Evolutionary conservation across 805 yeast species (phyloP), one percentile per base, ranked within the genome.

Genomic region (Cyberlindnera saturnus): DNA sequence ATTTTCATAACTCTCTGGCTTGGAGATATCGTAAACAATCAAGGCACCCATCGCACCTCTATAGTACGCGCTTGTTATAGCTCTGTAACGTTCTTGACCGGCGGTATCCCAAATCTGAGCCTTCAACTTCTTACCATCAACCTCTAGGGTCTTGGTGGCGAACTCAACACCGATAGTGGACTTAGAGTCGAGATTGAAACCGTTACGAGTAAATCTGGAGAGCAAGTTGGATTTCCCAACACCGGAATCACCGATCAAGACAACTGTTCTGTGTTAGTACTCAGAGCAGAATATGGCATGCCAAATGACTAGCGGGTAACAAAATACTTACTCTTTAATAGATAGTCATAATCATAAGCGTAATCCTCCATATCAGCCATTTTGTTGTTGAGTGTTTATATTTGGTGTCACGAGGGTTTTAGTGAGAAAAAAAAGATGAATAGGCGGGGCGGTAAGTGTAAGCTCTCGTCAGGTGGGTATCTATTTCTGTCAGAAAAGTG

Each of bases 31-130:
- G 67, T 91, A 91, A 50, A 91, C 96, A 45, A 91, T 84, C 57
- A 91, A 74, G 4, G 98, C 98, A 47, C 99, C 99, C 42, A 90
- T 96, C 1, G 99, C 98, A 34, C 98, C 99, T 62, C 99, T 78
- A 65, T 91, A 91, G 69, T 91, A 91, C 6, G 98, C 98, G 44
- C 93, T 82, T 29, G 99, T 93, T 64, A 91, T 91, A 36, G 99
- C 98, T 57, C 99, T 80, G 72, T 93, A 91, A 65, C 99, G 81
- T 67, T 91, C 99, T 71, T 91, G 99, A 48, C 99, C 99, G 2
- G 99, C 99, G 32, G 99, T 91, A 66, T 91, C 99, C 99, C 99
- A 91, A 55, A 89, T 83, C 66, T 88, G 95, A 4, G 95, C 91
- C 64, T 86, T 87, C 54, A 86, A 83, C 61, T 87, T 70, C 59